Evolutionary conservation across 805 yeast species (phyloP).

Genomic region (Hanseniaspora singularis): DNA sequence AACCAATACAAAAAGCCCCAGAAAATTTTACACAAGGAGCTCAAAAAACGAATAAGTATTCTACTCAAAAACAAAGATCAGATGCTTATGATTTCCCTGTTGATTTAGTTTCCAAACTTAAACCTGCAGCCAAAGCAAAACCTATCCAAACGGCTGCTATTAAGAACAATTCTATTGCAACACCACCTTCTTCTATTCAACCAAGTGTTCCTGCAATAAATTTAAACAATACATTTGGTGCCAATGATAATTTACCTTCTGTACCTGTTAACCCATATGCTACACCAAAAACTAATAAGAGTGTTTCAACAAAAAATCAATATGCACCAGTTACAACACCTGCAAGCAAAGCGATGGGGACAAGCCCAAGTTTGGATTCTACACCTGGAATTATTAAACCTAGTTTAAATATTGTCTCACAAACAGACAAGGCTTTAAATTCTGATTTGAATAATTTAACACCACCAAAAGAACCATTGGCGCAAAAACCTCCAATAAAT

Average conservation of each 20-base stretch:
- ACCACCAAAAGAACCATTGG: slow-evolving; percentile 6
- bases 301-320: not conserved
- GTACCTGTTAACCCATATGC: slow-evolving; percentile 17
- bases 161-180: slow-evolving; percentile 14
- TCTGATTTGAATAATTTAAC: not conserved
- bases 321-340: slow-evolving; percentile 22
- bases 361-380: no score
- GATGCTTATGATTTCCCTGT: slow-evolving; percentile 70
- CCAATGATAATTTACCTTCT: slow-evolving; percentile 15
- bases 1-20: slow-evolving; percentile 16
- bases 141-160: slow-evolving; percentile 29
- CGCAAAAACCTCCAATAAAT: slow-evolving; percentile 4
- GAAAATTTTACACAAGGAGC: slow-evolving; percentile 6
- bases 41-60: slow-evolving; percentile 27
- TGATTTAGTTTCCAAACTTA: slow-evolving; percentile 34
- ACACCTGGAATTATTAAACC: not conserved
- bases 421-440: not conserved
- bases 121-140: slow-evolving; percentile 30
- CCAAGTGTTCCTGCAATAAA: slow-evolving; percentile 15
- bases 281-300: not conserved
- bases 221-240: slow-evolving; percentile 14
- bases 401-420: not conserved
- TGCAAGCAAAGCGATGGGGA: no score
- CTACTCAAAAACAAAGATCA: slow-evolving; percentile 45
- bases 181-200: slow-evolving; percentile 14